These are phyloP conservation scores for Thelonectria blattea DNA, from an alignment of 2,329 filamentous ascomycete species.

Conservation along the genomic window DNA sequence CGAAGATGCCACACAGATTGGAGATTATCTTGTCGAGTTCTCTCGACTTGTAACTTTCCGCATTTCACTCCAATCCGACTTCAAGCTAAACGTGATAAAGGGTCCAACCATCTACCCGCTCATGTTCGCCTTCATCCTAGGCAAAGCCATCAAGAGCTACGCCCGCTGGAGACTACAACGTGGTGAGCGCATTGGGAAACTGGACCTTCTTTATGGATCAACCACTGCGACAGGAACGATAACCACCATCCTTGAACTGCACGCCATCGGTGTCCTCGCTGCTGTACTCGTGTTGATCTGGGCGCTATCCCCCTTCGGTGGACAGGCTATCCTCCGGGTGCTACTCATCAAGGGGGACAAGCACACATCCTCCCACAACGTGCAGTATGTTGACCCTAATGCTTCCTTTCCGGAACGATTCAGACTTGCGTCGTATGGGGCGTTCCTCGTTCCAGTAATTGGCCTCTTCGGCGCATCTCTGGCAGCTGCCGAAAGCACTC, in stretches of 20 bases:
- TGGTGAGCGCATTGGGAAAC: neutral
- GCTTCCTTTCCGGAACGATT: neutral
- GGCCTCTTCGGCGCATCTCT: slow-evolving; percentile 6
- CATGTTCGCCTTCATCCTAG: slow-evolving; percentile 4
- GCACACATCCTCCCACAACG: neutral
- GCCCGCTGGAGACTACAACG: slow-evolving; percentile 1
- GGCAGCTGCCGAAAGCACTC: neutral
- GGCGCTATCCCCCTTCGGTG: neutral
- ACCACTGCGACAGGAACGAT: slow-evolving; percentile 1
- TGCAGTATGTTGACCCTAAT: slow-evolving; percentile 3
- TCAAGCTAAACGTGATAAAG: neutral
- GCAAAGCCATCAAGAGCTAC: slow-evolving; percentile 5
- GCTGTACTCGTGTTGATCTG: neutral
- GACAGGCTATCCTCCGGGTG: slow-evolving; percentile 7
- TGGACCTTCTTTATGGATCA: slow-evolving; percentile 4
- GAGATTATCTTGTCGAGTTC: neutral
- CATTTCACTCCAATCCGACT: neutral
- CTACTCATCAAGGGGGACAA: neutral
- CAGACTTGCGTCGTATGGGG: neutral
- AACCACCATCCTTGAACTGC: slow-evolving; percentile 1
- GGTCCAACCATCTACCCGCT: slow-evolving; percentile 11
- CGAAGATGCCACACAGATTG: neutral
- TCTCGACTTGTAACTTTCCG: neutral
- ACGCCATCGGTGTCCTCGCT: neutral
- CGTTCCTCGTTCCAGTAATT: neutral